Conservation (phyloP, 2,329 filamentous ascomycete genomes). For the Xylaria sp. region DNA sequence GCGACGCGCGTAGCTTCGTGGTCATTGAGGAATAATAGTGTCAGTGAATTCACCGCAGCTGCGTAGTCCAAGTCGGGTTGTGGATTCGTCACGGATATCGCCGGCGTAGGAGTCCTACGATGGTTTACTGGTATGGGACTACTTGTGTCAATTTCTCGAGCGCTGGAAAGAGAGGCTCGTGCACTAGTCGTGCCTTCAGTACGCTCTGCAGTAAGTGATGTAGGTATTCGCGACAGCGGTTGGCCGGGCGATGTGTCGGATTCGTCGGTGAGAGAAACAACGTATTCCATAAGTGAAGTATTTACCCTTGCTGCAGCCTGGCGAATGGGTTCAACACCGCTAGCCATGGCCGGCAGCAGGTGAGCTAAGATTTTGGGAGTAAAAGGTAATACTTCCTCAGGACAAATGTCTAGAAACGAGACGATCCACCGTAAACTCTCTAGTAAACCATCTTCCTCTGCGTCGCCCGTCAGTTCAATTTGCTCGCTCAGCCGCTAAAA, state of each 20-base stretch:
- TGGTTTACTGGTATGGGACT: constrained; percentile 63
- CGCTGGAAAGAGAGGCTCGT: constrained; percentile 63
- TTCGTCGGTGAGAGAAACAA: constrained; percentile 88
- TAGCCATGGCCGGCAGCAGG: constrained; percentile 92
- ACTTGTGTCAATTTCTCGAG: constrained; percentile 62
- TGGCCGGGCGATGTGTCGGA: constrained; percentile 53
- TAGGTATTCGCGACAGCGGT: constrained; percentile 54
- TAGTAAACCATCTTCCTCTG: constrained; percentile 90
- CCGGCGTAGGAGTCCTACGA: constrained; percentile 58
- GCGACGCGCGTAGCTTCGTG: constrained; percentile 96
- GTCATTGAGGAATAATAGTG: constrained; percentile 92
- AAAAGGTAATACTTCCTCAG: constrained; percentile 94
- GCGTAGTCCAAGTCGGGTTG: constrained; percentile 91
- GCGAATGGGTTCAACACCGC: constrained; percentile 87
- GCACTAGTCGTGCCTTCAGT: constrained; percentile 60
- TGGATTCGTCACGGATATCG: constrained; percentile 54
- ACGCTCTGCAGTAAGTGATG: constrained; percentile 56
- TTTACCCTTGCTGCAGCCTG: constrained; percentile 91
- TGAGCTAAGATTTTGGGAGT: constrained; percentile 92
- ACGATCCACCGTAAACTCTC: constrained; percentile 96
- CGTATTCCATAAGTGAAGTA: constrained; percentile 89
- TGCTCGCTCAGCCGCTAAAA: constrained; percentile 13
- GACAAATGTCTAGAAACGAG: constrained; percentile 95
- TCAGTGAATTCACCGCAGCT: constrained; percentile 91
- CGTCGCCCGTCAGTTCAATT: constrained; percentile 34